Conservation (phyloP, 805 yeast species). For the Lachancea nothofagi region DNA sequence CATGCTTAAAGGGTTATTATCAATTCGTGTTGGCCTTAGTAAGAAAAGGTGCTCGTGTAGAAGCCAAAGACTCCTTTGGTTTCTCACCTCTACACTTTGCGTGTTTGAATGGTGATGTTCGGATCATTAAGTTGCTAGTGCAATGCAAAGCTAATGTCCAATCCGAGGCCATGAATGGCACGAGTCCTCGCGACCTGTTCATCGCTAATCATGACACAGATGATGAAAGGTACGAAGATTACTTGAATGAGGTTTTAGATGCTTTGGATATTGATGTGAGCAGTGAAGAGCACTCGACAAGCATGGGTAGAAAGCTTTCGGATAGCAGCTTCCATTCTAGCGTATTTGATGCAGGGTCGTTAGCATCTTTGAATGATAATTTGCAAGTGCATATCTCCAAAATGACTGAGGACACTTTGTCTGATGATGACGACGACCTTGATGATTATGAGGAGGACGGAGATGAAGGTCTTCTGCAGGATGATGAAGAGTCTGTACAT, state of each 20-base stretch:
- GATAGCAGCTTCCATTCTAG: constrained; percentile 27
- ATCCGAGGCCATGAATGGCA: constrained; percentile 47
- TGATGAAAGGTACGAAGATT: constrained; percentile 32
- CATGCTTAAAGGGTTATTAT: constrained; percentile 68
- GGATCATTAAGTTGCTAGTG: constrained; percentile 54
- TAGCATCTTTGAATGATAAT: constrained; percentile 31
- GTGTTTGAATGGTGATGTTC: constrained; percentile 65
- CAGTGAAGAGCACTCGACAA: constrained; percentile 10
- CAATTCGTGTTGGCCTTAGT: constrained; percentile 59
- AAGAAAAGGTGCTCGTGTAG: constrained; percentile 60
- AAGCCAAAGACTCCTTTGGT: constrained; percentile 72
- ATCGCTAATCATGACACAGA: constrained; percentile 31
- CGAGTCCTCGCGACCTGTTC: constrained; percentile 33
- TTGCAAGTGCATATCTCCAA: constrained; percentile 31
- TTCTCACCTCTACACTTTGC: constrained; percentile 87
- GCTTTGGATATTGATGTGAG: constrained; percentile 21
- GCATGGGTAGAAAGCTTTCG: constrained; percentile 19
- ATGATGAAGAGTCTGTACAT: constrained; percentile 14
- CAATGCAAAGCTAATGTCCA: constrained; percentile 59
- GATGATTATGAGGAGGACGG: constrained; percentile 28
- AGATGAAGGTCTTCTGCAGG: constrained; percentile 19
- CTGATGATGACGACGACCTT: constrained; percentile 28
- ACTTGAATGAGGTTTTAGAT: constrained; percentile 34
- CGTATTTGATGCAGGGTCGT: constrained; percentile 26
- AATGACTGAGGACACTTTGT: constrained; percentile 29